Evolutionary conservation across 1,284 basidiomycete species (phyloP), one percentile per base, ranked within the genome.

Genomic region (Sporisorium scitamineum): DNA sequence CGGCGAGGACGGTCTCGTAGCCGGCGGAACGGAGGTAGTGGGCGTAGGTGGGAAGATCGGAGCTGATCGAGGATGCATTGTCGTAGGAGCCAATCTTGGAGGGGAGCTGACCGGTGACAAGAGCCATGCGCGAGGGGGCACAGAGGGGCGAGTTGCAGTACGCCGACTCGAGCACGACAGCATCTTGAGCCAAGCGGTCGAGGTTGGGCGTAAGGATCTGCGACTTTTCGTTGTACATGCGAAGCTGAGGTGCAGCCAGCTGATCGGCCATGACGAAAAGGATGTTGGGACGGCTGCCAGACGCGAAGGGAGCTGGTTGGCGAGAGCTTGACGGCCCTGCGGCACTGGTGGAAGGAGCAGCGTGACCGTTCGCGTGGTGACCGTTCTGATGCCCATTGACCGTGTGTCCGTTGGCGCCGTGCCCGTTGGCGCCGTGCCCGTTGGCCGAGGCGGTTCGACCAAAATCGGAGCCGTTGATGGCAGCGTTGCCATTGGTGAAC

Each of bases 71-170:
- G 18, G 69, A 47, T 20, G 69, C 69, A 20, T 70, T 70, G 51
- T 70, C 69, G 54, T 70, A 70, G 1, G 69, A 55, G 27, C 45
- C 62, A 24, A 70, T 70, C 51, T 70, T 70, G 24, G 69, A 70
- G 2, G 69, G 69, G 4, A 70, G 62, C 54, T 70, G 69, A 24
- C 69, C 69, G 20, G 69, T 65, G 16, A 70, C 69, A 32, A 70
- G 62, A 20, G 69, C 69, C 69, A 70, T 70, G 22, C 69, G 69
- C n/a, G 69, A 70, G 7, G 69, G 69, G 29, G 69, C 69, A 22
- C 69, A 70, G 31, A 70, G 61, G 10, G 69, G 69, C 20, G 69
- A 70, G 57, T 70, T 70, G 62, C 69, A 70, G 54, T 70, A 70
- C 34, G 69, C 69, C n/a, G 69, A 70, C 3, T 70, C 69, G 54